Conservation (phyloP, 805 yeast genomes). For the Saturnispora diversa region DNA sequence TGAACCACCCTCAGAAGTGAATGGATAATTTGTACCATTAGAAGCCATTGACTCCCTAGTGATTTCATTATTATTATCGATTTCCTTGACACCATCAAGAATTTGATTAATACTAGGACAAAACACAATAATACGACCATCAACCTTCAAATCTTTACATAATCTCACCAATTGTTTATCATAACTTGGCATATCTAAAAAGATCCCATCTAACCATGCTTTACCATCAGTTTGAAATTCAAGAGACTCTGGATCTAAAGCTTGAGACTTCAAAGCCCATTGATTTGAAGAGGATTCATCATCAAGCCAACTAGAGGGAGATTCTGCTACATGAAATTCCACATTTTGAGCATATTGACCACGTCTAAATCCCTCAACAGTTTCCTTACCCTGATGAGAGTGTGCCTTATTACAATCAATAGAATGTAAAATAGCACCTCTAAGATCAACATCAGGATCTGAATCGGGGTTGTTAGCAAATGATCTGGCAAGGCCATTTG, state of each 20-base stretch:
- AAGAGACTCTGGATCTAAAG: conserved; percentile 9
- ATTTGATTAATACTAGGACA: conserved; percentile 44
- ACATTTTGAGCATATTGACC: conserved; percentile 41
- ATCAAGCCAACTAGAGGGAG: conserved; percentile 36
- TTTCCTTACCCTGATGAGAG: conserved; percentile 34
- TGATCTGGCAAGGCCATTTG: conserved; percentile 30
- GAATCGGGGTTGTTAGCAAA: not conserved
- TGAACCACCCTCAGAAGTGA: conserved; percentile 1
- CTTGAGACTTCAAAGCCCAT: conserved; percentile 21
- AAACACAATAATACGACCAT: conserved; percentile 38
- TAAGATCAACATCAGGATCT: conserved; percentile 13
- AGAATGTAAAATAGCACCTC: conserved; percentile 41
- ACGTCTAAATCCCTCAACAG: conserved; percentile 32
- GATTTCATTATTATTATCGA: conserved; percentile 19
- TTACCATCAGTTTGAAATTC: conserved; percentile 19
- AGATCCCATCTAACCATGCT: conserved; percentile 35
- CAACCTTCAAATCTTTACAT: conserved; percentile 31
- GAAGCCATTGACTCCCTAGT: conserved; percentile 8
- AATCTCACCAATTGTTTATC: conserved; percentile 30
- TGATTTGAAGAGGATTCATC: conserved; percentile 17
- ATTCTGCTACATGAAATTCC: conserved; percentile 35
- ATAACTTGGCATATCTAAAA: conserved; percentile 41
- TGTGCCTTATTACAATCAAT: conserved; percentile 36
- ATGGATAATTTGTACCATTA: not conserved
- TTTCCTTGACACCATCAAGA: conserved; percentile 31